A percentile compares a stretch with the other conserved stretches of the same genome.
Evolutionary conservation across 2,329 filamentous ascomycete genomes (phyloP).

Genomic region (Colletotrichum simmondsii): DNA sequence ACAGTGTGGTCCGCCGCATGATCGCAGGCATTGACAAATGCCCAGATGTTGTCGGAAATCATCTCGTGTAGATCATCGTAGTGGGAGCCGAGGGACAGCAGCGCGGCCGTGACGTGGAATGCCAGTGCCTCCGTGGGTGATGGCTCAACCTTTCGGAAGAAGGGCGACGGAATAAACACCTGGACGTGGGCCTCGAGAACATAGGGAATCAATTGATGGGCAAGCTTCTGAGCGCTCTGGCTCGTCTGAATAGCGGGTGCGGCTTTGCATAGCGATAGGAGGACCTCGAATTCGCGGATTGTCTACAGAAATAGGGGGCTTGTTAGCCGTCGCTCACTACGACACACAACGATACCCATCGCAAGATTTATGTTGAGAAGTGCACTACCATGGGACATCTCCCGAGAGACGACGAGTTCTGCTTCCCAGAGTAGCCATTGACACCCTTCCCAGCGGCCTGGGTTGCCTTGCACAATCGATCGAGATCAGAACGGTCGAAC

Average conservation of each 20-base stretch:
- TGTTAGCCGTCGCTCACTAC: not conserved
- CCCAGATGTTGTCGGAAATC: conserved; percentile 74
- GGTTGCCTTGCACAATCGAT: conserved; percentile 69
- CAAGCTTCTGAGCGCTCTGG: conserved; percentile 81
- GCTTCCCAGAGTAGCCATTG: conserved; percentile 60
- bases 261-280: conserved; percentile 91
- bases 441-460: conserved; percentile 55
- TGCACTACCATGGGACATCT: conserved; percentile 69
- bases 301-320: conserved; percentile 62
- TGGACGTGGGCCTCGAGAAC: conserved; percentile 87
- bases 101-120: conserved; percentile 80
- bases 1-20: conserved; percentile 67
- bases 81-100: conserved; percentile 82
- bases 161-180: conserved; percentile 81
- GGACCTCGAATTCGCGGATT: conserved; percentile 89
- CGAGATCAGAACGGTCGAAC: conserved; percentile 72
- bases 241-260: conserved; percentile 78
- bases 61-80: conserved; percentile 75
- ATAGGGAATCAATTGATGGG: conserved; percentile 84
- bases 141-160: conserved; percentile 83
- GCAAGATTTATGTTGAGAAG: not conserved
- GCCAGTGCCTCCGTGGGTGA: conserved; percentile 90
- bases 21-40: conserved; percentile 79
- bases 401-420: conserved; percentile 53
- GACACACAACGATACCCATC: not conserved